Conservation (phyloP, 768 basidiomycete genomes). For the Harrya chromipes region DNA sequence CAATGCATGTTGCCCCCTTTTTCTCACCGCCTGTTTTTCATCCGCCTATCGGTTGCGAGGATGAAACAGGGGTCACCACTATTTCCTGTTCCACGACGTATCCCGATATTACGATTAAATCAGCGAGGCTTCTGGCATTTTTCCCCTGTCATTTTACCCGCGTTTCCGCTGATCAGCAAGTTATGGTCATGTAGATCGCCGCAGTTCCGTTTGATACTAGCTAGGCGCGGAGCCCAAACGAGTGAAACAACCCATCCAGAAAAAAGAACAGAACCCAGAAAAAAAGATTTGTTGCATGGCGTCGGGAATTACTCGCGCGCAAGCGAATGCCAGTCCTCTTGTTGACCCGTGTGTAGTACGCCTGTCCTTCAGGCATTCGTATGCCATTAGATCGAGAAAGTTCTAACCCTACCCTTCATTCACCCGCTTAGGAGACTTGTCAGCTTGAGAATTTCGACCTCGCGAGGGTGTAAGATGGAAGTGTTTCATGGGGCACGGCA, state of each 20-base stretch:
- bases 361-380: too few species aligned
- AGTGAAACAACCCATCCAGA: background rate
- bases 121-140: background rate
- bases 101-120: constrained; percentile 18
- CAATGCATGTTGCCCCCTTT: background rate
- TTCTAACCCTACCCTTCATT: too few species aligned
- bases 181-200: constrained; percentile 11
- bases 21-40: constrained; percentile 6
- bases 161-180: constrained; percentile 11
- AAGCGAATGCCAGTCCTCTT: too few species aligned
- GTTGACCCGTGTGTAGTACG: too few species aligned
- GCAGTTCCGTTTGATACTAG: background rate
- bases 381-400: too few species aligned
- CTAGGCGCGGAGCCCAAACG: background rate
- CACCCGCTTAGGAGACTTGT: too few species aligned
- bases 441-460: too few species aligned
- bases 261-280: background rate
- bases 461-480: too few species aligned
- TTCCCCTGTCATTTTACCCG: background rate
- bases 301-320: too few species aligned
- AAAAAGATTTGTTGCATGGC: background rate
- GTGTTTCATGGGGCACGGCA: too few species aligned
- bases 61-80: constrained; percentile 20
- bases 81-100: constrained; percentile 4
- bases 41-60: constrained; percentile 6